Evolutionary conservation across 2,329 filamentous ascomycete genomes (phyloP).

Genomic region (Pestalotiopsis sp.): DNA sequence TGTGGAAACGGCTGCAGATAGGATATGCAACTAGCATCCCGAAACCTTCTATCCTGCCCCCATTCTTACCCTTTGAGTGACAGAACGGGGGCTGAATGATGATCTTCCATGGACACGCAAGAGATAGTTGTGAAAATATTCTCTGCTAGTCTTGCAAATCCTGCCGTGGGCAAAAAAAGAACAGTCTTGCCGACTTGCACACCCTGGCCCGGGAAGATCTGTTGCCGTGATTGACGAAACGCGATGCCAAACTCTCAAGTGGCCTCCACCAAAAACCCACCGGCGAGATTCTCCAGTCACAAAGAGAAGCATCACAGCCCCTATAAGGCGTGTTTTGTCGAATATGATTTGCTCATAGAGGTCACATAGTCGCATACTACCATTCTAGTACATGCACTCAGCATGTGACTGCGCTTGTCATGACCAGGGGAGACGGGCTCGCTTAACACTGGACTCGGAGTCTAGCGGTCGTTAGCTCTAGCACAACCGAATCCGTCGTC

Average conservation of each 20-base stretch:
- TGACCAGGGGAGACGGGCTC: not conserved
- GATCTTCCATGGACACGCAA: not conserved
- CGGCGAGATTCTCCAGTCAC: not conserved
- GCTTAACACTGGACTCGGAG: not conserved
- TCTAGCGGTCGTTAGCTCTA: not conserved
- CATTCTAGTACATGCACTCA: not conserved
- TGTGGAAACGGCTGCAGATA: not conserved
- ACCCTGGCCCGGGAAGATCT: conserved; percentile 10
- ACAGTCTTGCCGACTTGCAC: not conserved
- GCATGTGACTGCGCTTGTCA: not conserved
- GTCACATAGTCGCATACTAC: not conserved
- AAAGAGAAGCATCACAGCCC: not conserved
- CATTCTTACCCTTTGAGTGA: not conserved
- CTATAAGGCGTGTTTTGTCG: not conserved
- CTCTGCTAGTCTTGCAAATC: not conserved
- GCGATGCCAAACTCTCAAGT: conserved; percentile 7
- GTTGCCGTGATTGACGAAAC: conserved; percentile 13
- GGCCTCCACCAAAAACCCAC: not conserved
- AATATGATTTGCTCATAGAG: not conserved
- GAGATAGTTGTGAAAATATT: not conserved
- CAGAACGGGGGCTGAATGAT: not conserved
- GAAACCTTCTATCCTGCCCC: not conserved
- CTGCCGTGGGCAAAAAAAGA: not conserved
- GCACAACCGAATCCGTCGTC: not conserved
- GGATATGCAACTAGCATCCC: not conserved